These are phyloP conservation scores for Fonsecaea nubica DNA, from an alignment of 2,329 filamentous ascomycete genomes.

Conservation along the genomic window DNA sequence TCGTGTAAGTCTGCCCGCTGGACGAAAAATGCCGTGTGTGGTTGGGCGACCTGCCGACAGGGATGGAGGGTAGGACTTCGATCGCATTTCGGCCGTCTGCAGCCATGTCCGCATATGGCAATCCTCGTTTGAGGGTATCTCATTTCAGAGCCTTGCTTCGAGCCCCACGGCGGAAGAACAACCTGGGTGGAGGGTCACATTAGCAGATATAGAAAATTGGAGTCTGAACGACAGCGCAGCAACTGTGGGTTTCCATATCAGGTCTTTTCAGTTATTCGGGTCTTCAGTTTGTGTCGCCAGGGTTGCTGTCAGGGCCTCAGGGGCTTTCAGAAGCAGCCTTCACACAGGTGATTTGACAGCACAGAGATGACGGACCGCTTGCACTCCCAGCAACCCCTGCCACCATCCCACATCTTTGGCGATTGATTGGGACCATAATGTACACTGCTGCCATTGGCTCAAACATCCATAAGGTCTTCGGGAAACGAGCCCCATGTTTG, in stretches of 20 bases:
- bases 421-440: slow-evolving; percentile 18
- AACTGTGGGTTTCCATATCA: slow-evolving; percentile 19
- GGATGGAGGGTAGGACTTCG: background rate
- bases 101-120: background rate
- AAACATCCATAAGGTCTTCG: slow-evolving; percentile 15
- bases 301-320: slow-evolving; percentile 19
- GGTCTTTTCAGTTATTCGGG: slow-evolving; percentile 37
- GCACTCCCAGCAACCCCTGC: slow-evolving; percentile 26
- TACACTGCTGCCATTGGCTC: slow-evolving; percentile 39
- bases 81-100: background rate
- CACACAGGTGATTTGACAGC: slow-evolving; percentile 1
- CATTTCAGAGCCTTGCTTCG: background rate
- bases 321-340: slow-evolving; percentile 12
- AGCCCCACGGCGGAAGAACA: background rate
- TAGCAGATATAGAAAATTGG: background rate
- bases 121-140: background rate
- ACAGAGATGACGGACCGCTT: slow-evolving; percentile 1
- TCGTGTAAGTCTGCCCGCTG: background rate
- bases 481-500: slow-evolving; percentile 36
- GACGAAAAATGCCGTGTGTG: background rate
- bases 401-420: background rate
- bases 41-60: background rate
- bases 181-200: background rate
- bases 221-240: background rate
- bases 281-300: slow-evolving; percentile 34